These are phyloP conservation scores for Colletotrichum orbiculare DNA, from an alignment of 2,329 filamentous ascomycete genomes.

Conservation along the genomic window DNA sequence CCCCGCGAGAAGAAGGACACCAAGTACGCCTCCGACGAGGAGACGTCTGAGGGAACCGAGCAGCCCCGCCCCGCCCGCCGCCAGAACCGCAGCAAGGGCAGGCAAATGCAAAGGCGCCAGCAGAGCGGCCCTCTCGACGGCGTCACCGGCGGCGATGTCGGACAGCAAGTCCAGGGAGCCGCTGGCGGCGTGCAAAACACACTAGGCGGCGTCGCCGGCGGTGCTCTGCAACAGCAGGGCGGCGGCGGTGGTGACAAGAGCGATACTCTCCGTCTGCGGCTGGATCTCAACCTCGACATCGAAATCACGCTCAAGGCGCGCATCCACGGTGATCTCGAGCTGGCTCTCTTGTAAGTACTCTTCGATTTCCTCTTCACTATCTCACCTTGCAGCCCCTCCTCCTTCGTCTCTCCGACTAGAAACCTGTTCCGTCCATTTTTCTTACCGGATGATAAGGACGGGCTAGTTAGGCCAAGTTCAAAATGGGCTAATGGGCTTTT, in stretches of 20 bases:
- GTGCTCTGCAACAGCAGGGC: slow-evolving; percentile 47
- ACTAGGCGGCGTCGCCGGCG: slow-evolving; percentile 53
- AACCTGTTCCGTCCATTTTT: slow-evolving; percentile 34
- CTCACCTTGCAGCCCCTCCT: slow-evolving; percentile 18
- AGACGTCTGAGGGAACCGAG: slow-evolving; percentile 45
- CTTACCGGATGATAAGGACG: slow-evolving; percentile 38
- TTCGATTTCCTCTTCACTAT: slow-evolving; percentile 20
- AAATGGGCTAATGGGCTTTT: slow-evolving; percentile 39
- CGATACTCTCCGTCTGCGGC: slow-evolving; percentile 76
- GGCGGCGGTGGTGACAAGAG: slow-evolving; percentile 58
- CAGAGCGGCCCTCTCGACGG: slow-evolving; percentile 46
- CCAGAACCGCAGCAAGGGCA: slow-evolving; percentile 37
- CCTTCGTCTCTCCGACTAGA: slow-evolving; percentile 18
- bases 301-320: slow-evolving; percentile 88
- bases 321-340: slow-evolving; percentile 85
- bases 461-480: slow-evolving; percentile 39
- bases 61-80: slow-evolving; percentile 42
- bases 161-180: slow-evolving; percentile 49
- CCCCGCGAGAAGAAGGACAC: slow-evolving; percentile 45
- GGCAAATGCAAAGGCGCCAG: slow-evolving; percentile 42
- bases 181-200: slow-evolving; percentile 53
- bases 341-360: slow-evolving; percentile 71
- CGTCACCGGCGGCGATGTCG: slow-evolving; percentile 40
- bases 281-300: slow-evolving; percentile 85
- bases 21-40: slow-evolving; percentile 51